Conservation (phyloP, 2,329 filamentous ascomycete genomes). For the Cladobotryum protrusum region DNA sequence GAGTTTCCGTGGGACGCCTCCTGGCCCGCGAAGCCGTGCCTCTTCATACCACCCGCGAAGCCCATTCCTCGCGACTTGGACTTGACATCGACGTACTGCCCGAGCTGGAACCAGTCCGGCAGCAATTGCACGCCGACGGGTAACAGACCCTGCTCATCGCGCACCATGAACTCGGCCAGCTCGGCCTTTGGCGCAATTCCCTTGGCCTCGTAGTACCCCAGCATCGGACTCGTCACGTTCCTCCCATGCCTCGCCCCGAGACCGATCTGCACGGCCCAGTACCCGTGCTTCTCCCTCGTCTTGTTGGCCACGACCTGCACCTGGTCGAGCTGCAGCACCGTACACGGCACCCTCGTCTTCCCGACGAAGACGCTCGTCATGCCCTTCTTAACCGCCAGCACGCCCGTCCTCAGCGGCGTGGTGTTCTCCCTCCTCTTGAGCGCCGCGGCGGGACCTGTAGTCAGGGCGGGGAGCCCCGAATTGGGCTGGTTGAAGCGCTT, state of each 20-base stretch:
- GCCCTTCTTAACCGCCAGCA: slow-evolving; percentile 84
- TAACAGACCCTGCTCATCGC: slow-evolving; percentile 63
- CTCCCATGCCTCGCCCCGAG: slow-evolving; percentile 64
- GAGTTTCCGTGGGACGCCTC: slow-evolving; percentile 92
- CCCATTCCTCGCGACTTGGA: slow-evolving; percentile 80
- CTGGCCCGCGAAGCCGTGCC: slow-evolving; percentile 84
- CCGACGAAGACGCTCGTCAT: slow-evolving; percentile 89
- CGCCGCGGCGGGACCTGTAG: slow-evolving; percentile 54
- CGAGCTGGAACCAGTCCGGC: slow-evolving; percentile 86
- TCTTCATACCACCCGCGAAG: slow-evolving; percentile 97
- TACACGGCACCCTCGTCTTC: slow-evolving; percentile 75
- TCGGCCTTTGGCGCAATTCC: slow-evolving; percentile 78
- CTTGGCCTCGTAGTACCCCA: slow-evolving; percentile 82
- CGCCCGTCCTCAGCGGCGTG: slow-evolving; percentile 66
- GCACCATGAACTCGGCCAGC: slow-evolving; percentile 83
- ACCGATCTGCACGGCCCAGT: slow-evolving; percentile 90
- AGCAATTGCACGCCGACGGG: slow-evolving; percentile 68
- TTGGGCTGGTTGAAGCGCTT: slow-evolving; percentile 55
- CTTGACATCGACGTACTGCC: slow-evolving; percentile 83
- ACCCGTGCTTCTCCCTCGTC: slow-evolving; percentile 73
- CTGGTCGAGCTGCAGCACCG: slow-evolving; percentile 86
- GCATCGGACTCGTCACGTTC: slow-evolving; percentile 74
- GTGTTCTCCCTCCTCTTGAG: slow-evolving; percentile 52
- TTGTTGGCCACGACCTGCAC: slow-evolving; percentile 87
- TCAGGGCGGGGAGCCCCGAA: slow-evolving; percentile 49